phyloP scores from a whole-genome alignment of 352 stramenopile species.

The Saprolegnia parasitica region DNA sequence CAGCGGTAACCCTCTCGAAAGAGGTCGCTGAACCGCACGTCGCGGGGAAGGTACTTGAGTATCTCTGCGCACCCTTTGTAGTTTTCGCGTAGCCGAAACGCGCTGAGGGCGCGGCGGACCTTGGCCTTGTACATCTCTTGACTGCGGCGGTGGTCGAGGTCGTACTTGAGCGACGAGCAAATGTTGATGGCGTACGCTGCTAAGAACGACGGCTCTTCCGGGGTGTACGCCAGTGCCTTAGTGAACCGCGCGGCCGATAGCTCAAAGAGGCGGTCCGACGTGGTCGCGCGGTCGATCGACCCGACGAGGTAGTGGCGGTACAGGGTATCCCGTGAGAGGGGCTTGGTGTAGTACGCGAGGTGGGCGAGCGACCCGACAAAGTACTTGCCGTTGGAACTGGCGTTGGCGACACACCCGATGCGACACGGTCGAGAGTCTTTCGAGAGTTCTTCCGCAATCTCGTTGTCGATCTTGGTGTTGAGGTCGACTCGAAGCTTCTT shows the following conservation, averaged over 20 bases:
- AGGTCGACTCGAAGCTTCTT: constrained; percentile 65
- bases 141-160: constrained; percentile 63
- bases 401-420: constrained; percentile 68
- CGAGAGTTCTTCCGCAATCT: constrained; percentile 57
- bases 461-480: constrained; percentile 61
- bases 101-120: constrained; percentile 52
- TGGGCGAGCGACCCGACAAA: constrained; percentile 84
- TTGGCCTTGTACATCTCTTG: constrained; percentile 78
- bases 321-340: constrained; percentile 60
- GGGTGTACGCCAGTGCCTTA: constrained; percentile 48
- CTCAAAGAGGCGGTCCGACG: constrained; percentile 73
- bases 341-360: constrained; percentile 75
- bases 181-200: constrained; percentile 76
- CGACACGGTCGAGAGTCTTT: constrained; percentile 53
- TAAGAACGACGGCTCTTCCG: constrained; percentile 59
- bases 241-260: constrained; percentile 67
- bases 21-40: constrained; percentile 71
- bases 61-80: constrained; percentile 72
- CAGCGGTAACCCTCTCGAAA: constrained; percentile 64
- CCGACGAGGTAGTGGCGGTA: constrained; percentile 73
- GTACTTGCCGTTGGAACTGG: constrained; percentile 56
- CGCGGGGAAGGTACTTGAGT: constrained; percentile 66
- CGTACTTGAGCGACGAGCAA: constrained; percentile 73
- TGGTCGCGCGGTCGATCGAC: constrained; percentile 48
- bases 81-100: constrained; percentile 60